phyloP scores from a whole-genome alignment of 371 early-diverging fungal genomes.

The Zychaea mexicana region DNA sequence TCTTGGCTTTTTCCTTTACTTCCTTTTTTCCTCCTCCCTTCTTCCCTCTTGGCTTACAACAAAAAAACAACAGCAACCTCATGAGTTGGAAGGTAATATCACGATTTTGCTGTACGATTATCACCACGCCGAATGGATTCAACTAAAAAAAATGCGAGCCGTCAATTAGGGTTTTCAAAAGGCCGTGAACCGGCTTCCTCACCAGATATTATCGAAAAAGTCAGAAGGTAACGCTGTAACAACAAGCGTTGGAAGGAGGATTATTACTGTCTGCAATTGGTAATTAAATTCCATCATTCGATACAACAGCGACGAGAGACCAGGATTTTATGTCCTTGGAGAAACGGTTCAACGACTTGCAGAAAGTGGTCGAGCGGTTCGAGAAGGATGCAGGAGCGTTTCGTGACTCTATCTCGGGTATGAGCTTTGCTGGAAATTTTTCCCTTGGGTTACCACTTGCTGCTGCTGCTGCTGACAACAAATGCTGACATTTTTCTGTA shows the following conservation, averaged over 20 bases:
- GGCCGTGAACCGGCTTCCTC: conserved; percentile 30
- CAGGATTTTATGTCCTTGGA: conserved; percentile 67
- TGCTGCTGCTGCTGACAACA: neutral
- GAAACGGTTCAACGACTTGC: conserved; percentile 60
- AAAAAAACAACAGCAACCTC: neutral
- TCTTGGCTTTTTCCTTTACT: neutral
- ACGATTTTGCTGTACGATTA: too few species aligned
- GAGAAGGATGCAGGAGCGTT: conserved; percentile 71
- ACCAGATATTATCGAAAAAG: conserved; percentile 48
- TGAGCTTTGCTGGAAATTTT: neutral
- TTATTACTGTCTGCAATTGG: neutral
- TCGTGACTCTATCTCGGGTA: conserved; percentile 74
- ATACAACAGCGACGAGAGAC: conserved; percentile 64
- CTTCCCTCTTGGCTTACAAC: conserved; percentile 6
- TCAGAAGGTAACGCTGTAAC: conserved; percentile 50
- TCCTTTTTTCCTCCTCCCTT: conserved; percentile 3
- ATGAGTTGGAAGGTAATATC: conserved; percentile 33
- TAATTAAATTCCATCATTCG: neutral
- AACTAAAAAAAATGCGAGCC: too few species aligned
- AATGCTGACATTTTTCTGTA: neutral
- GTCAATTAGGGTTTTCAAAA: conserved; percentile 29
- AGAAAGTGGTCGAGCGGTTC: conserved; percentile 58
- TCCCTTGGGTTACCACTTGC: neutral
- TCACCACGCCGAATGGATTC: too few species aligned
- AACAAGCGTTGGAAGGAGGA: too few species aligned